Evolutionary conservation across 441 rosid species (phyloP).

Genomic region (Pelargonium myrrhifolium): DNA sequence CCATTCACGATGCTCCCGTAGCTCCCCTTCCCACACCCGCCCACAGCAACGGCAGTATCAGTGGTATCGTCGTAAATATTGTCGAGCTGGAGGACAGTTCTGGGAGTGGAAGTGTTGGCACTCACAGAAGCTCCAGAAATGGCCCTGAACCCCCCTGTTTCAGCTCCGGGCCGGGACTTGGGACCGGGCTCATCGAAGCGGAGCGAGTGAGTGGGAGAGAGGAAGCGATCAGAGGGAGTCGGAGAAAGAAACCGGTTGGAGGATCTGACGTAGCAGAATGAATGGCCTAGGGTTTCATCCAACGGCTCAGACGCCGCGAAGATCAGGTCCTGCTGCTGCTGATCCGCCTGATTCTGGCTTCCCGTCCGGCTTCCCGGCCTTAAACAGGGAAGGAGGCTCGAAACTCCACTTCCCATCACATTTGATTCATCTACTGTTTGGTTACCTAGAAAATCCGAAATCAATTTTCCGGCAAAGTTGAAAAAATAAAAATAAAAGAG

Average conservation of each 20-base stretch:
- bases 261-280: conserved; percentile 81
- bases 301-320: conserved; percentile 54
- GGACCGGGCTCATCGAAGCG: conserved; percentile 53
- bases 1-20: conserved; percentile 42
- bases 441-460: conserved; percentile 29
- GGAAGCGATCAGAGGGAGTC: conserved; percentile 63
- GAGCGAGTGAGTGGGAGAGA: conserved; percentile 70
- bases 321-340: conserved; percentile 30
- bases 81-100: conserved; percentile 62
- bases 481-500: conserved; percentile 8
- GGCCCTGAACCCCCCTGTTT: conserved; percentile 46
- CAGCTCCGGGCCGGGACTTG: conserved; percentile 28
- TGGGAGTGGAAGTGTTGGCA: conserved; percentile 76
- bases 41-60: conserved; percentile 24
- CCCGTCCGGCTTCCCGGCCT: conserved; percentile 41
- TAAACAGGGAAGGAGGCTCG: conserved; percentile 66
- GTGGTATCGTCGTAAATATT: conserved; percentile 72
- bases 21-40: conserved; percentile 38
- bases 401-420: conserved; percentile 97
- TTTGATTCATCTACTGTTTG: conserved; percentile 39
- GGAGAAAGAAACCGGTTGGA: conserved; percentile 77
- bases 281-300: conserved; percentile 87
- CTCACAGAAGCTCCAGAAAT: conserved; percentile 95
- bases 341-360: conserved; percentile 16
- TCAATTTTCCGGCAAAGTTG: conserved; percentile 13